These are phyloP conservation scores for Ophiocordyceps camponoti-rufipedis DNA, from an alignment of 2,329 filamentous ascomycete species.

Conservation along the genomic window DNA sequence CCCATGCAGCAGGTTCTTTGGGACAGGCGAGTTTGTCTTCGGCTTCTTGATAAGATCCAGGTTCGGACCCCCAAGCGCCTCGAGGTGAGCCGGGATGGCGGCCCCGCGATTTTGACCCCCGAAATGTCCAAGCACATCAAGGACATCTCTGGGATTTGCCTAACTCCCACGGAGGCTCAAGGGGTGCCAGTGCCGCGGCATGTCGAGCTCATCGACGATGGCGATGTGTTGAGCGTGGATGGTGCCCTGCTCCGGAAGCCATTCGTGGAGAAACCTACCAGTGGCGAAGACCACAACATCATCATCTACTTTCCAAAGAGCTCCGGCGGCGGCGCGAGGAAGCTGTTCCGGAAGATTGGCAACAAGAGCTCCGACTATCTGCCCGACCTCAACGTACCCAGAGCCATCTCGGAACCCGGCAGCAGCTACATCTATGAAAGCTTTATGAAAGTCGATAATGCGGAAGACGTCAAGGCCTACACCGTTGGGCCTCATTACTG, in stretches of 20 bases:
- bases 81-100: slow-evolving; percentile 86
- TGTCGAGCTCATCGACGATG: slow-evolving; percentile 77
- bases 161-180: slow-evolving; percentile 51
- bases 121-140: slow-evolving; percentile 69
- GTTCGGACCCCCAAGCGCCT: slow-evolving; percentile 79
- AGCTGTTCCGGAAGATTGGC: slow-evolving; percentile 90
- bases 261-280: slow-evolving; percentile 97
- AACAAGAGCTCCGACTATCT: slow-evolving; percentile 98
- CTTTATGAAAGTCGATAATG: slow-evolving; percentile 90
- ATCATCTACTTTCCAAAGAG: slow-evolving; percentile 90
- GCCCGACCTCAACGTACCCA: slow-evolving; percentile 53
- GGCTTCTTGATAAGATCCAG: slow-evolving; percentile 71
- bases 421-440: slow-evolving; percentile 94
- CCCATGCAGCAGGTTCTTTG: slow-evolving; percentile 95
- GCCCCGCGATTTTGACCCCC: slow-evolving; percentile 57
- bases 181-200: slow-evolving; percentile 45
- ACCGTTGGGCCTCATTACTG: slow-evolving; percentile 88
- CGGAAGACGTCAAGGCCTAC: slow-evolving; percentile 96
- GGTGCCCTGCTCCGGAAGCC: slow-evolving; percentile 70
- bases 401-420: slow-evolving; percentile 61
- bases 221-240: slow-evolving; percentile 76
- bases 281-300: slow-evolving; percentile 96
- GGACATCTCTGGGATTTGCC: slow-evolving; percentile 57
- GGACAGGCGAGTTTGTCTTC: slow-evolving; percentile 82
- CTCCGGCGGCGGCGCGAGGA: slow-evolving; percentile 72